phyloP scores from a whole-genome alignment of 208 protist genomes.

The Angomonas deanei region DNA sequence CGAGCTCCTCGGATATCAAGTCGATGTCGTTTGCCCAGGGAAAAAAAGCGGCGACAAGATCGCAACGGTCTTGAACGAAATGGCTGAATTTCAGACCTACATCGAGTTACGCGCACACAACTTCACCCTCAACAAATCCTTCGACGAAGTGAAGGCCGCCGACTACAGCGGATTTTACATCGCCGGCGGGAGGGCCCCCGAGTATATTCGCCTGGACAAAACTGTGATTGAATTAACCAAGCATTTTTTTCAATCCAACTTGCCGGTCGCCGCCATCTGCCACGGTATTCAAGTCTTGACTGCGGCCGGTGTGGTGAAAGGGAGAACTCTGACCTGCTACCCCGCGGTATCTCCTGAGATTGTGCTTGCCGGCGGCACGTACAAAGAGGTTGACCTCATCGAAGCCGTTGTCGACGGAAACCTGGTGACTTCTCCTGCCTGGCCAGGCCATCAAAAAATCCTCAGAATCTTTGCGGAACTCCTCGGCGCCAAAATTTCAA shows the following conservation, averaged over 20 bases:
- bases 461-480: constrained; percentile 17
- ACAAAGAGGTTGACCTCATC: constrained; percentile 22
- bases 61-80: constrained; percentile 25
- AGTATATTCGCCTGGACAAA: constrained; percentile 28
- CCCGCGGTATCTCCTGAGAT: constrained; percentile 23
- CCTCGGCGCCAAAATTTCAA: constrained; percentile 18
- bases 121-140: constrained; percentile 27
- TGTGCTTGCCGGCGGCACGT: constrained; percentile 13
- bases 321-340: constrained; percentile 27
- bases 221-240: constrained; percentile 20
- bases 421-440: constrained; percentile 25
- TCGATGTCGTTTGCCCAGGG: constrained; percentile 25
- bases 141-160: constrained; percentile 20
- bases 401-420: constrained; percentile 31
- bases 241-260: constrained; percentile 34
- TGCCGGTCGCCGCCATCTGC: constrained; percentile 26
- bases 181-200: constrained; percentile 16
- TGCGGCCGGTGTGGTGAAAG: constrained; percentile 20
- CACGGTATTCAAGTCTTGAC: constrained; percentile 28
- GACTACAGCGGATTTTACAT: constrained; percentile 35
- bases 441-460: constrained; percentile 22
- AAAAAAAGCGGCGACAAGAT: constrained; percentile 21
- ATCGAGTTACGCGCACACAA: constrained; percentile 29
- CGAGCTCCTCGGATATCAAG: constrained; percentile 16
- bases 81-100: constrained; percentile 29